phyloP scores from a whole-genome alignment of 371 early-diverging fungal genomes.

The Mortierella sp. region DNA sequence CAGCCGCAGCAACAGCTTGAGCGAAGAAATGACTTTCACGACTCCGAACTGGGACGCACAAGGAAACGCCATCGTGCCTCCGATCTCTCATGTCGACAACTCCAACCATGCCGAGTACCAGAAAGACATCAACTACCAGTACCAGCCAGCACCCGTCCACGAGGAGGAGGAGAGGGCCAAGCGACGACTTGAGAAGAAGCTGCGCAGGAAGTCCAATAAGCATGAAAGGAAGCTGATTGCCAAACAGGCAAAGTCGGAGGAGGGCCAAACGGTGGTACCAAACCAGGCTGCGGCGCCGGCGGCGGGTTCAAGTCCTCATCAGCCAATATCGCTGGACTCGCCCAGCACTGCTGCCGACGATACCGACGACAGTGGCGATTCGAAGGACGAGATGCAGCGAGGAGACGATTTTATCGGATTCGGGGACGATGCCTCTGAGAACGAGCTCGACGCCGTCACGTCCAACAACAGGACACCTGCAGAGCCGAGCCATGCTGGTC shows the following conservation, averaged over 20 bases:
- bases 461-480: background rate
- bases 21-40: background rate
- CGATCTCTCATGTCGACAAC: constrained; percentile 22
- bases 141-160: background rate
- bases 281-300: background rate
- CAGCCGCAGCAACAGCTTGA: background rate
- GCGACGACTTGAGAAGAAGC: background rate
- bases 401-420: constrained; percentile 44
- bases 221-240: background rate
- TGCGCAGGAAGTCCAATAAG: constrained; percentile 4
- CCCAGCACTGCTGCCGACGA: background rate
- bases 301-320: background rate
- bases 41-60: background rate
- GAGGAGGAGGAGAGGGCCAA: background rate
- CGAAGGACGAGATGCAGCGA: constrained; percentile 20
- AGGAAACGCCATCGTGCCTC: background rate
- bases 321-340: background rate
- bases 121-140: constrained; percentile 26
- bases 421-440: constrained; percentile 6
- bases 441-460: background rate
- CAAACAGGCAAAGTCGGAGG: background rate
- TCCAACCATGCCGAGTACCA: constrained; percentile 26
- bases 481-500: constrained; percentile 5
- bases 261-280: background rate
- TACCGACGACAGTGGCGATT: background rate